phyloP scores from a whole-genome alignment of 2,329 filamentous ascomycete genomes.

The Cladobotryum protrusum region DNA sequence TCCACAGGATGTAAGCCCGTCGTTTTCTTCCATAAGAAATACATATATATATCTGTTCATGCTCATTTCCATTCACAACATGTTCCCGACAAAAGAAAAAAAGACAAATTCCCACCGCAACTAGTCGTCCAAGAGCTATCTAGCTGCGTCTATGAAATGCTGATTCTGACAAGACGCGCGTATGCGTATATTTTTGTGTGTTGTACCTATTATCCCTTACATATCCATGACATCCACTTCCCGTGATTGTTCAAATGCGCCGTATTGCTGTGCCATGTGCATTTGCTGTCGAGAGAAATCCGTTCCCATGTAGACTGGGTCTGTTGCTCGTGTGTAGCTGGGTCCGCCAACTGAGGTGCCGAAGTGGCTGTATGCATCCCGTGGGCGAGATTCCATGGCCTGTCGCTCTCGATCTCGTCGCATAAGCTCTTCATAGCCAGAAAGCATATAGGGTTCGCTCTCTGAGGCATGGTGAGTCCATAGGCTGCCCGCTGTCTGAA shows the following conservation, averaged over 20 bases:
- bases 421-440: slow-evolving; percentile 69
- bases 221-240: slow-evolving; percentile 45
- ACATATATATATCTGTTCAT: slow-evolving; percentile 3
- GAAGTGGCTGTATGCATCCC: slow-evolving; percentile 40
- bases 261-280: slow-evolving; percentile 57
- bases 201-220: slow-evolving; percentile 21
- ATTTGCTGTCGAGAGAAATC: slow-evolving; percentile 44
- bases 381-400: slow-evolving; percentile 27
- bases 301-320: slow-evolving; percentile 58
- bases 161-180: slow-evolving; percentile 1
- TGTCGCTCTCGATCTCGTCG: slow-evolving; percentile 53
- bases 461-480: slow-evolving; percentile 41
- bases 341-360: slow-evolving; percentile 32
- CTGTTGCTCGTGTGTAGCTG: slow-evolving; percentile 51
- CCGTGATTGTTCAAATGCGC: slow-evolving; percentile 48
- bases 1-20: not conserved
- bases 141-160: slow-evolving; percentile 1
- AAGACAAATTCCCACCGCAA: not conserved
- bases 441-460: slow-evolving; percentile 77
- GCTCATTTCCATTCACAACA: not conserved
- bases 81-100: not conserved
- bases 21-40: not conserved
- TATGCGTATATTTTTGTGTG: slow-evolving; percentile 14
- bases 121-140: slow-evolving; percentile 4
- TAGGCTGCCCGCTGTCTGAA: slow-evolving; percentile 47